Percentiles rank a stretch among this genome's conserved stretches.
These are phyloP conservation scores for Phylloboletellus chloephorus DNA, from an alignment of 1,284 basidiomycete species.

Conservation along the genomic window DNA sequence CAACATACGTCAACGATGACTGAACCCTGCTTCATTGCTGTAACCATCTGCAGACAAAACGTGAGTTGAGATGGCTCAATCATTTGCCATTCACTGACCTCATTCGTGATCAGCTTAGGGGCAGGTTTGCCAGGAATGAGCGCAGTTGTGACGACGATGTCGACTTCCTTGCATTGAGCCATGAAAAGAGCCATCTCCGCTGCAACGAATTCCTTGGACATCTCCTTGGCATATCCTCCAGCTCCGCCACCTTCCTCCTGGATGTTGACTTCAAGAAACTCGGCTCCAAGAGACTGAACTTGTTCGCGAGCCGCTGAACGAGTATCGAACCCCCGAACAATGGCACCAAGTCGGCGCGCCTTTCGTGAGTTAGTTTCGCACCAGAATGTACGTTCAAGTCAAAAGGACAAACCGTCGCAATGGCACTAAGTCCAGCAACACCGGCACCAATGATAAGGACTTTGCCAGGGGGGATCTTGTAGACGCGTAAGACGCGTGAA, in stretches of 20 bases:
- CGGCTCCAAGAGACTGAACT: constrained; percentile 80
- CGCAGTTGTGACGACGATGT: constrained; percentile 82
- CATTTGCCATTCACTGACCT: constrained; percentile 32
- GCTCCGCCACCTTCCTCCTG: constrained; percentile 74
- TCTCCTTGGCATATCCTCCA: constrained; percentile 85
- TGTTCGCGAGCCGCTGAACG: constrained; percentile 79
- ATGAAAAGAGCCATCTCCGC: constrained; percentile 86
- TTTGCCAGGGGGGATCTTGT: constrained; percentile 77
- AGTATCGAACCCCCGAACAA: constrained; percentile 82
- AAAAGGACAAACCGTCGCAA: constrained; percentile 56
- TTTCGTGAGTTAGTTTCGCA: constrained; percentile 24
- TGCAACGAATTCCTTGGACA: constrained; percentile 85
- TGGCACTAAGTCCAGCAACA: constrained; percentile 81
- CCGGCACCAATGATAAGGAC: constrained; percentile 83
- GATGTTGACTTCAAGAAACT: constrained; percentile 75
- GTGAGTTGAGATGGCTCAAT: constrained; percentile 9
- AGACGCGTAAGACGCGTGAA: constrained; percentile 17
- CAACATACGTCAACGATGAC: constrained; percentile 65
- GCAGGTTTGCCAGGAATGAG: constrained; percentile 80
- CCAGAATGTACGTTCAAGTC: neutral
- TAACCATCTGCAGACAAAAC: constrained; percentile 52
- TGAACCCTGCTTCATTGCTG: constrained; percentile 83
- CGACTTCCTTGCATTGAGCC: constrained; percentile 81
- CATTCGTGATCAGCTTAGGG: constrained; percentile 74
- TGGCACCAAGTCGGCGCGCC: constrained; percentile 77